Conservation (phyloP, 257 asterid genomes). For the Ocimum tenuiflorum region DNA sequence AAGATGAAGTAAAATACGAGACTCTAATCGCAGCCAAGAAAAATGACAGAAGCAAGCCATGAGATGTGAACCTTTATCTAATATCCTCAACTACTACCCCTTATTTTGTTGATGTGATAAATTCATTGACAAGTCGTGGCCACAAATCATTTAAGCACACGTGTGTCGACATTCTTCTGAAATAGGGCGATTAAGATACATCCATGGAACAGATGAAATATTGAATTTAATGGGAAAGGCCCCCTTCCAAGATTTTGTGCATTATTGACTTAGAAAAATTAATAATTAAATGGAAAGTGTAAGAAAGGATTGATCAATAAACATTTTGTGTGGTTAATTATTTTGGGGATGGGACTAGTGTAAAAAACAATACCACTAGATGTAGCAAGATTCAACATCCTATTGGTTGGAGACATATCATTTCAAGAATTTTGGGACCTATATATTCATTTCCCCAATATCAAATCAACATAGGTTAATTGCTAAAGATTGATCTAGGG, state of each 20-base stretch:
- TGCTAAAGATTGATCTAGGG: slow-evolving; percentile 11
- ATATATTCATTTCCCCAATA: neutral
- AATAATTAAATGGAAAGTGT: neutral
- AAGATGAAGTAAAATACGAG: neutral
- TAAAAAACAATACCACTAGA: slow-evolving; percentile 19
- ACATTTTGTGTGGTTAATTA: slow-evolving; percentile 15
- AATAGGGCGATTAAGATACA: slow-evolving; percentile 24
- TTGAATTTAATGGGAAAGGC: slow-evolving; percentile 20
- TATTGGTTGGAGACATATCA: slow-evolving; percentile 18
- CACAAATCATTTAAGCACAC: slow-evolving; percentile 32
- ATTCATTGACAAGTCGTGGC: slow-evolving; percentile 27
- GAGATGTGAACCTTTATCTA: neutral
- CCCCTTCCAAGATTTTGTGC: slow-evolving; percentile 19
- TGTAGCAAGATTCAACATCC: slow-evolving; percentile 11
- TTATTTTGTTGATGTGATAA: slow-evolving; percentile 25
- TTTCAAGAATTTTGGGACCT: slow-evolving; percentile 10
- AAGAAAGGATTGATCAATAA: neutral
- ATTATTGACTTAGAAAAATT: slow-evolving; percentile 17
- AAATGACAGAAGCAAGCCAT: neutral
- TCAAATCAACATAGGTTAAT: slow-evolving; percentile 7
- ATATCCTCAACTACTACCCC: slow-evolving; percentile 3
- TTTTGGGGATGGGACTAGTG: slow-evolving; percentile 13
- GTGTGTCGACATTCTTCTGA: slow-evolving; percentile 43
- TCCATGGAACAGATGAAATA: slow-evolving; percentile 1
- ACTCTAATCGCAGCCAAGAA: neutral